These are phyloP conservation scores for Cladophialophora immunda DNA, from an alignment of 2,329 filamentous ascomycete species.

Conservation along the genomic window DNA sequence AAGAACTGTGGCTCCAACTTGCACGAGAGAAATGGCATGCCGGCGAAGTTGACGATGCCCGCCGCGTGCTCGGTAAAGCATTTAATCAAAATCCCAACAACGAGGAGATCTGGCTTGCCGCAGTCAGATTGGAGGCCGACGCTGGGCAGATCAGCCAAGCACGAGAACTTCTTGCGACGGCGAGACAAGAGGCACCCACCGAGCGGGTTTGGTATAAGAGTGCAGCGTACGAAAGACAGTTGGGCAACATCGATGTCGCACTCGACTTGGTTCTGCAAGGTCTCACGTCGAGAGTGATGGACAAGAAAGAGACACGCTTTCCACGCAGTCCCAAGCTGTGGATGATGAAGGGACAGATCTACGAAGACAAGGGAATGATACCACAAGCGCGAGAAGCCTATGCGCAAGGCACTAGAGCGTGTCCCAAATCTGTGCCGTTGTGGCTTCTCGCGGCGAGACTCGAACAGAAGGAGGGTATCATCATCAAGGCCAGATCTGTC, in stretches of 20 bases:
- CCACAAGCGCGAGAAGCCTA: conserved; percentile 91
- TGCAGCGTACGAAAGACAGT: conserved; percentile 88
- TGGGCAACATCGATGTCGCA: conserved; percentile 79
- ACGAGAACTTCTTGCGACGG: conserved; percentile 79
- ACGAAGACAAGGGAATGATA: conserved; percentile 80
- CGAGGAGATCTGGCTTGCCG: conserved; percentile 96
- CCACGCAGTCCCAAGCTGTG: conserved; percentile 87
- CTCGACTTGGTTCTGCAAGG: conserved; percentile 88
- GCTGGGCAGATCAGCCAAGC: conserved; percentile 84
- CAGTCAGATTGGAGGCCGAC: conserved; percentile 95
- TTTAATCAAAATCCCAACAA: conserved; percentile 97
- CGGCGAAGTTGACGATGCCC: conserved; percentile 85
- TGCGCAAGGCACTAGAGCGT: conserved; percentile 84
- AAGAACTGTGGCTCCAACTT: conserved; percentile 94
- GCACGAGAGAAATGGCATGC: conserved; percentile 94
- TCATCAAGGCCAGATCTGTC: conserved; percentile 92
- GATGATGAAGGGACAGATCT: conserved; percentile 99
- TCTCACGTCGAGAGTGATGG: conserved; percentile 37
- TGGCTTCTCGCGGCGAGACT: conserved; percentile 90
- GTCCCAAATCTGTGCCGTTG: conserved; percentile 81
- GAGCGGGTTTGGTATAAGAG: conserved; percentile 98
- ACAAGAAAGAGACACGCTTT: conserved; percentile 73
- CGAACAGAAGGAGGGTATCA: conserved; percentile 82
- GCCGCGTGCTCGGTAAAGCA: conserved; percentile 83
- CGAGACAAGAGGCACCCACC: conserved; percentile 87